Percentiles rank a stretch among this genome's conserved stretches.
These are phyloP conservation scores for Ceratopteris richardii DNA, from an alignment of 75 land plant genomes.

Conservation along the genomic window DNA sequence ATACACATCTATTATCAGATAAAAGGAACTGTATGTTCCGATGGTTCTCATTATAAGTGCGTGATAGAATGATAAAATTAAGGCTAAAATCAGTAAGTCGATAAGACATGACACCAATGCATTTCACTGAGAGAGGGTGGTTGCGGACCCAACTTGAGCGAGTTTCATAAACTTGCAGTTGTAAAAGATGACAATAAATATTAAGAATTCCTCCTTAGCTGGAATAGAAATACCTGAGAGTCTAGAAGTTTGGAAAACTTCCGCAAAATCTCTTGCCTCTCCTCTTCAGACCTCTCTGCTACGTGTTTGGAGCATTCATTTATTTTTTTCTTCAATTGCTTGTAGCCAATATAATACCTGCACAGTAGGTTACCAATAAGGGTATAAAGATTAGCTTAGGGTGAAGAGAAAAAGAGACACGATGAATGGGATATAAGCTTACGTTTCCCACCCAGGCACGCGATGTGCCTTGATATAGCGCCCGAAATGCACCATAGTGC, in stretches of 20 bases:
- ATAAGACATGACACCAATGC: no score
- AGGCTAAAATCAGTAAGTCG: no score
- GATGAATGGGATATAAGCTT: slow-evolving; percentile 2
- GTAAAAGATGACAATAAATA: no score
- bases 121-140: no score
- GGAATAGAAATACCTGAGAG: slow-evolving; percentile 20
- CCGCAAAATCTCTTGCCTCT: slow-evolving; percentile 22
- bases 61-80: no score
- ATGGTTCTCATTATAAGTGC: no score
- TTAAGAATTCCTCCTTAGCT: no score
- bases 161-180: no score
- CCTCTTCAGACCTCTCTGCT: slow-evolving; percentile 18
- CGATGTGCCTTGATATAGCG: slow-evolving; percentile 23
- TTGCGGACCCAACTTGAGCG: no score
- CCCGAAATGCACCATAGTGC: slow-evolving; percentile 34
- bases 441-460: slow-evolving; percentile 35
- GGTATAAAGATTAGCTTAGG: not conserved
- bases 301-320: slow-evolving; percentile 18
- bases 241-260: slow-evolving; percentile 25
- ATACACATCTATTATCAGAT: no score
- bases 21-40: no score
- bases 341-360: slow-evolving; percentile 36
- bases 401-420: not conserved
- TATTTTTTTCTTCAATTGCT: slow-evolving; percentile 30
- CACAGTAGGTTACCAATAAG: not conserved